These are phyloP conservation scores for Madurella mycetomatis DNA, from an alignment of 2,329 filamentous ascomycete species.

Conservation along the genomic window DNA sequence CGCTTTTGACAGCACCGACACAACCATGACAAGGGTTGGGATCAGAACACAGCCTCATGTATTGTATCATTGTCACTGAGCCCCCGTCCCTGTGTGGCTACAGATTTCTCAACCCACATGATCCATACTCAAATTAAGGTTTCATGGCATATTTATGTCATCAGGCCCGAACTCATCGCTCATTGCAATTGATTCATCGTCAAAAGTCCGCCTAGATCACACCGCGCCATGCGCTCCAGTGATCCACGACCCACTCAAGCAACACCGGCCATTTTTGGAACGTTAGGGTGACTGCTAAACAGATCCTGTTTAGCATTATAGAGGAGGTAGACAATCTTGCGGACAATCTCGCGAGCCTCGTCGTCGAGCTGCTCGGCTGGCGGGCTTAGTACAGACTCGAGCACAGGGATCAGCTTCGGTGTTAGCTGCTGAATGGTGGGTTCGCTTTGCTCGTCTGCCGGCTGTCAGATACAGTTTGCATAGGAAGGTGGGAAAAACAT, in stretches of 20 bases:
- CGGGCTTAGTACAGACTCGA: slow-evolving; percentile 66
- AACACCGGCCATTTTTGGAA: slow-evolving; percentile 30
- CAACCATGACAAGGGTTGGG: too few species aligned
- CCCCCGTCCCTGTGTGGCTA: too few species aligned
- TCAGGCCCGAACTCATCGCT: slow-evolving; percentile 23
- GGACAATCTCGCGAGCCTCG: slow-evolving; percentile 63
- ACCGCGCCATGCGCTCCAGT: slow-evolving; percentile 7
- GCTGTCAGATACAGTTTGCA: slow-evolving; percentile 5
- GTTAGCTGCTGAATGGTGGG: slow-evolving; percentile 66
- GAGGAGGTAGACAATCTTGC: slow-evolving; percentile 55
- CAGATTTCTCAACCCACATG: neutral
- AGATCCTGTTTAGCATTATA: slow-evolving; percentile 32
- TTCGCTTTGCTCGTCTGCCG: slow-evolving; percentile 61
- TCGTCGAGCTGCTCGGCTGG: slow-evolving; percentile 72
- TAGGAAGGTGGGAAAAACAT: slow-evolving; percentile 36
- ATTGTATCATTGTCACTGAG: too few species aligned
- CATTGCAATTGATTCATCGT: slow-evolving; percentile 15
- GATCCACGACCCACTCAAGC: slow-evolving; percentile 3
- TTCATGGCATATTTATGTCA: slow-evolving; percentile 14
- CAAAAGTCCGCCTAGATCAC: slow-evolving; percentile 12
- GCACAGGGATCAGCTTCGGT: slow-evolving; percentile 62
- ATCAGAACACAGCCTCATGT: too few species aligned
- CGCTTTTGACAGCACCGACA: too few species aligned
- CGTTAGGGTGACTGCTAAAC: slow-evolving; percentile 29
- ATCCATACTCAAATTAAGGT: neutral